Conservation (phyloP, 2,329 filamentous ascomycete species). For the Sclerotinia sclerotiorum region DNA sequence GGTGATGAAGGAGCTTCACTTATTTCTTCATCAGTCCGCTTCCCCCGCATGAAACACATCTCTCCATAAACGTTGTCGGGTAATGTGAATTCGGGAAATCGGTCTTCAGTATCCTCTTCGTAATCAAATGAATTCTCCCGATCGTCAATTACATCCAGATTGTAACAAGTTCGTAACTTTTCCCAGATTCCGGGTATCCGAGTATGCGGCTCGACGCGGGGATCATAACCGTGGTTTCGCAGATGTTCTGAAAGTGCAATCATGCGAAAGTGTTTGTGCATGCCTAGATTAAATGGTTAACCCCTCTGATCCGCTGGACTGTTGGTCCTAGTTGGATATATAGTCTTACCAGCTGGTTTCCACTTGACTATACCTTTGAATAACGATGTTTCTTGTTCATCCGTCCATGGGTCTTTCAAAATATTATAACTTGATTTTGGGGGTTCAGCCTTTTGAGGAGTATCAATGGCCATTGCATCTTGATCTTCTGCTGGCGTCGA, state of each 20-base stretch:
- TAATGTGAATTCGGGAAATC: constrained; percentile 66
- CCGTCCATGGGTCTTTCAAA: constrained; percentile 80
- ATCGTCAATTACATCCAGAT: constrained; percentile 82
- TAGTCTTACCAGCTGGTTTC: constrained; percentile 83
- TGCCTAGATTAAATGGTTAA: constrained; percentile 52
- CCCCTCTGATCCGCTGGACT: not conserved
- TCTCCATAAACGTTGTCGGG: constrained; percentile 46
- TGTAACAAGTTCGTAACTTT: constrained; percentile 81
- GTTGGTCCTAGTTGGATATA: not conserved
- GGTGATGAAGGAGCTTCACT: constrained; percentile 43
- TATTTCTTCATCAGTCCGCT: constrained; percentile 25
- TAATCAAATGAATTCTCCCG: constrained; percentile 60
- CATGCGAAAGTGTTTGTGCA: constrained; percentile 94
- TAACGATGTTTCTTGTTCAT: constrained; percentile 89
- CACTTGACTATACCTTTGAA: constrained; percentile 91
- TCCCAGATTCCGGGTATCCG: constrained; percentile 89
- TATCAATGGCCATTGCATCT: constrained; percentile 61
- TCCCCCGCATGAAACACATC: constrained; percentile 36
- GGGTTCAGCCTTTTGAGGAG: constrained; percentile 42
- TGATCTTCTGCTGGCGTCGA: constrained; percentile 58
- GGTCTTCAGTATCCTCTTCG: constrained; percentile 54
- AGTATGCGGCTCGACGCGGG: constrained; percentile 71
- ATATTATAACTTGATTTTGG: constrained; percentile 48
- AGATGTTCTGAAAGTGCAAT: constrained; percentile 80
- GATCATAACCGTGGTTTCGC: constrained; percentile 76